Conservation (phyloP, 2,329 filamentous ascomycete genomes). For the Tolypocladium paradoxum region DNA sequence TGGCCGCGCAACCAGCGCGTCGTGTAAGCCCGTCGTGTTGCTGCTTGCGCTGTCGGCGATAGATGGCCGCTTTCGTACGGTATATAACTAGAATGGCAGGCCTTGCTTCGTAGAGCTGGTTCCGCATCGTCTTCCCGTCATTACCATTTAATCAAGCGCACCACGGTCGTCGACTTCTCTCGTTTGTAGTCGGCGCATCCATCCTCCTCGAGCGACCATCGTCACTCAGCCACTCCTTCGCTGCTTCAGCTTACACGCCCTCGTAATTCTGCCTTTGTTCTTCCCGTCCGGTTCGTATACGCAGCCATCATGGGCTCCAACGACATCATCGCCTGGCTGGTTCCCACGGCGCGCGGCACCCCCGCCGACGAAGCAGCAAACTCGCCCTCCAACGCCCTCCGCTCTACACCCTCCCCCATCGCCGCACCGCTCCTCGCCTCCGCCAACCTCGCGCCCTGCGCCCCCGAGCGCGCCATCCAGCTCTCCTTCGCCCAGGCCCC, state of each 20-base stretch:
- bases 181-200: neutral
- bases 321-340: slow-evolving; percentile 28
- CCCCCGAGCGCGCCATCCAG: slow-evolving; percentile 19
- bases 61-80: too few relatives aligned
- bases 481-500: slow-evolving; percentile 23
- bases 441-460: slow-evolving; percentile 15
- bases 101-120: neutral
- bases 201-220: neutral
- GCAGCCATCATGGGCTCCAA: slow-evolving; percentile 10
- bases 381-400: slow-evolving; percentile 20
- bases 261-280: neutral
- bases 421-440: slow-evolving; percentile 15
- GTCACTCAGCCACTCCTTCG: neutral
- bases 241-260: neutral
- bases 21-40: neutral
- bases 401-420: slow-evolving; percentile 14
- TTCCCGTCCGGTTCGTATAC: neutral
- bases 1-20: neutral
- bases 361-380: slow-evolving; percentile 21
- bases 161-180: neutral
- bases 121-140: neutral
- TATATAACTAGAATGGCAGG: neutral
- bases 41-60: too few relatives aligned
- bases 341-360: slow-evolving; percentile 23
- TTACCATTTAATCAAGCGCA: neutral